Percentiles rank a stretch among this genome's conserved stretches.
Conservation (phyloP, 257 asterid genomes). For the Nicotiana obtusifolia region DNA sequence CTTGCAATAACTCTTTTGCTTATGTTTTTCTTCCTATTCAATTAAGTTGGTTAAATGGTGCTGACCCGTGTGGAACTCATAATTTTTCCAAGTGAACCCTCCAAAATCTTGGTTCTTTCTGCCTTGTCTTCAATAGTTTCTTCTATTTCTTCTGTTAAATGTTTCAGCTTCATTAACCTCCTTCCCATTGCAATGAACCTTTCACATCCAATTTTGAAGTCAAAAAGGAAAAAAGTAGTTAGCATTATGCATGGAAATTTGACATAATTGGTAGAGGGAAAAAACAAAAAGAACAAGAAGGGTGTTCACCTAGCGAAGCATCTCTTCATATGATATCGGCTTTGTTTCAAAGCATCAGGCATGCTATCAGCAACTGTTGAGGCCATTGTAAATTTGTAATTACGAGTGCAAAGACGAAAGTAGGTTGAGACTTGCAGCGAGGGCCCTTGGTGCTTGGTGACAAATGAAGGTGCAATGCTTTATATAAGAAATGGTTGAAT, state of each 20-base stretch:
- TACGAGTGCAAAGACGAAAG: not conserved
- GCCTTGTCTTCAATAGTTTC: slow-evolving; percentile 55
- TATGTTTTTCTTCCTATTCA: not conserved
- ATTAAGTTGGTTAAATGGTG: not conserved
- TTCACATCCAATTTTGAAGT: not conserved
- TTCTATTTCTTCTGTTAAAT: slow-evolving; percentile 64
- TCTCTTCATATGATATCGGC: slow-evolving; percentile 60
- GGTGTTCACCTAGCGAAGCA: slow-evolving; percentile 59
- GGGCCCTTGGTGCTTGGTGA: slow-evolving; percentile 1
- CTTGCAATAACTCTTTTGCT: not conserved
- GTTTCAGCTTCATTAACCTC: slow-evolving; percentile 64
- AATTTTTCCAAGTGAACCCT: slow-evolving; percentile 65
- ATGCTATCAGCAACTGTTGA: slow-evolving; percentile 47
- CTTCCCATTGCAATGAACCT: slow-evolving; percentile 58
- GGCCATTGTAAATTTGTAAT: slow-evolving; percentile 41
- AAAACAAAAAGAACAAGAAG: not conserved
- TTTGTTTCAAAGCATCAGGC: slow-evolving; percentile 58
- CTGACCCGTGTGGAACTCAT: slow-evolving; percentile 64
- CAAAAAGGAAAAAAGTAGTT: not conserved
- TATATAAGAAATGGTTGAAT: slow-evolving; percentile 27
- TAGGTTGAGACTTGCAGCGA: not conserved
- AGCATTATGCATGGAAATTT: not conserved
- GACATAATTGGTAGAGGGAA: not conserved
- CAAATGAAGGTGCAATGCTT: slow-evolving; percentile 1
- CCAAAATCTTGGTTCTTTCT: slow-evolving; percentile 57